Base-by-base conservation (phyloP, 1,284 basidiomycete genomes). In the Austroboletus rostrupii region DNA sequence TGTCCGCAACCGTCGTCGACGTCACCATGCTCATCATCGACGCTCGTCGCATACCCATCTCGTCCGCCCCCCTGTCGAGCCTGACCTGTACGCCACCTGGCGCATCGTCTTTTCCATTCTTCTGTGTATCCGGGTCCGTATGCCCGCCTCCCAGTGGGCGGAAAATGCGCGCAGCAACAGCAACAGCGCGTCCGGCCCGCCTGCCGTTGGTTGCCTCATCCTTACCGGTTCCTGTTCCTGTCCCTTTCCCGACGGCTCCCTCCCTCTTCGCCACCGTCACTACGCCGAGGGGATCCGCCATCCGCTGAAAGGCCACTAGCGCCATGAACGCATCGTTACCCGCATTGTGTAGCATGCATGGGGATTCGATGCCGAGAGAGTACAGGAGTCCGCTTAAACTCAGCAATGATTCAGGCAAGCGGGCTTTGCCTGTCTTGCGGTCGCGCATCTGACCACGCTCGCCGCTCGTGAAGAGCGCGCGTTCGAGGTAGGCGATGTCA, bases 271-370 rank as follows among this genome's bases (percentile, higher is more conserved):
- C 19, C 28, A n/a, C 32, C 9, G 5, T n/a, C 13, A 43, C 21
- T 7, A 14, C 17, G 1, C 52, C 46, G 14, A 56, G 56, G 0
- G 79, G 79, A 49, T 83, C 80, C 13, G 87, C 64, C 41, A 89
- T 73, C 54, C 78, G 70, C 59, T 89, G 87, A 37, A 88, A 69
- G 8, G 75, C 78, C 35, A 84, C 78, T 26, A 90, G 73, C 42
- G 68, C 67, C 70, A 84, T 71, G 59, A 85, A 80, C 3, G 87
- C 83, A 53, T 86, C 81, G 63, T 90, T 90, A 13, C 86, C 87
- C 16, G 86, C 69, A 57, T 88, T 87, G 62, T 85, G 77, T 52
- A 83, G 61, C 8, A 64, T 61, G 72, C 77, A 57, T 69, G 73
- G 59, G 3, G 52, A 48, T 1, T 70, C 68, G 28, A 75, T 61